Base-by-base conservation (phyloP, 2,329 filamentous ascomycete genomes). In the Alternaria metachromatica region DNA sequence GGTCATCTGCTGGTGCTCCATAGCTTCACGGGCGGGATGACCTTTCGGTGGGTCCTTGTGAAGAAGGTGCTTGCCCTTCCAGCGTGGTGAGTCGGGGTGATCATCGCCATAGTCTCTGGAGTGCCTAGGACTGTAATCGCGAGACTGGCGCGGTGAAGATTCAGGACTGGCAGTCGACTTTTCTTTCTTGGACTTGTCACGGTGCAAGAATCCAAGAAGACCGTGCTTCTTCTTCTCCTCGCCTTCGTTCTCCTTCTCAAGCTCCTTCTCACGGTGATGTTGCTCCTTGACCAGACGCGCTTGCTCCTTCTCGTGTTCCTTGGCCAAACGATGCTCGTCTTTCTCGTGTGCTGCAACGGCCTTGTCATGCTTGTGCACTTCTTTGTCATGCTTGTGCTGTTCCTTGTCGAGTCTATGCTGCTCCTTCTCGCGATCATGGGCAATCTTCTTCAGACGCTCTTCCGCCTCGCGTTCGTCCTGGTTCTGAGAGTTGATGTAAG, bases 11-110 rank as follows among this genome's bases (percentile, higher is more conserved):
- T 67, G 66, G 28, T 73, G 64, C 55, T 76, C 68, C 60, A 76
- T 57, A 8, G 71, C 66, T 18, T 79, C 74, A 6, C 72, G 62
- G 8, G 74, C 76, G 3, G 76, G 76, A 62, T 81, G 75, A 3
- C 76, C 77, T 30, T 70, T 68, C 7, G 81, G 80, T 10, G 81
- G 80, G 23, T 82, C 79, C 65, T 83, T 83, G 70, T 82, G 80
- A 44, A 83, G 69, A 20, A 73, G 78, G 58, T 81, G 76, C 41
- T 75, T 75, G 15, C 74, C 73, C 28, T 78, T 72, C 62, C 74
- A 70, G 37, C 66, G 64, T 4, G 68, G 64, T 18, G 60, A 65
- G 2, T 64, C 62, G 23, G 64, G 68, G 15, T 73, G 69, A 15
- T 71, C 63, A 26, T 63, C 65, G 48, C 69, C 69, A 28, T 74